Percentiles rank a stretch among this genome's conserved stretches.
Conservation (phyloP, 176 grass and related monocot genomes). For the Guadua angustifolia region DNA sequence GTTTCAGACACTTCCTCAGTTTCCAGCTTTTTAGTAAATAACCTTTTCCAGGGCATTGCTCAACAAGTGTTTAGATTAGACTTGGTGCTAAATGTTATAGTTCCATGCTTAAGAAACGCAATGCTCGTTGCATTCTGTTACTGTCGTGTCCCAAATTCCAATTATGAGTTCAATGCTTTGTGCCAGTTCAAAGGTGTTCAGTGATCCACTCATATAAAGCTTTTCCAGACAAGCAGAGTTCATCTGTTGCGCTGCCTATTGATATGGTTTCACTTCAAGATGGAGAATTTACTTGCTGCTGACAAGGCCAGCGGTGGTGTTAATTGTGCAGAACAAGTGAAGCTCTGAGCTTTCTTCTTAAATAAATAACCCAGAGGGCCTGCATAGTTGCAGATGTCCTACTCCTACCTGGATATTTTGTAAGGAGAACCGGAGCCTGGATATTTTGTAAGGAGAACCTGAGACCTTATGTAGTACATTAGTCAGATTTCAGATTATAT, state of each 20-base stretch:
- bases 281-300: constrained; percentile 55
- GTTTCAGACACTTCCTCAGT: neutral
- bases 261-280: constrained; percentile 57
- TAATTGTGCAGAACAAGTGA: constrained; percentile 41
- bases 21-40: constrained; percentile 32
- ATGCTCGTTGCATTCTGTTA: neutral
- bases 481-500: constrained; percentile 6
- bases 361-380: neutral
- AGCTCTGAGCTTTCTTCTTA: neutral
- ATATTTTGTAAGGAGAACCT: too few species aligned
- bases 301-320: constrained; percentile 46
- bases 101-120: neutral
- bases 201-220: constrained; percentile 50
- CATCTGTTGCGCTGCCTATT: constrained; percentile 50
- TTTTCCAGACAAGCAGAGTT: constrained; percentile 32
- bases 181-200: neutral
- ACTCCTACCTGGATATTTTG: neutral
- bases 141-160: neutral
- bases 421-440: neutral
- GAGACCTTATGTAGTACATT: neutral
- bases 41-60: constrained; percentile 25
- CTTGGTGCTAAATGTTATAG: neutral
- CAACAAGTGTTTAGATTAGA: neutral
- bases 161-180: neutral
- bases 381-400: neutral